Base-by-base conservation (phyloP, 257 asterid species). In the Solanum pinnatisectum region DNA sequence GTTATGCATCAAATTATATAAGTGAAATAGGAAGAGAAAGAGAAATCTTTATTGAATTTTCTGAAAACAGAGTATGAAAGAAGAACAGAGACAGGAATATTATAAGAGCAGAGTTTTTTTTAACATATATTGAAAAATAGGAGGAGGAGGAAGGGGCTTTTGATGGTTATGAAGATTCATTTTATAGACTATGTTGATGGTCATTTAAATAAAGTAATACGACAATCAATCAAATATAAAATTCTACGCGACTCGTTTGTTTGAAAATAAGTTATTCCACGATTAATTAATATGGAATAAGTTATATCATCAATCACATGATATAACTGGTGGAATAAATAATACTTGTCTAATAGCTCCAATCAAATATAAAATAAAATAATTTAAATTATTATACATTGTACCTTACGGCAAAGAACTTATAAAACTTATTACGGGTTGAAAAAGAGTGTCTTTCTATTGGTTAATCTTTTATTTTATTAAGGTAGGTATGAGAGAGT, bases 211-310 rank as follows among this genome's bases (percentile, higher is more conserved):
- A 74, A 74, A 36, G 49, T 49, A 27, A 46, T 27, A 33, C 8
- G 70, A 82, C 70, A 4, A 82, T 46, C 6, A 16, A 81, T 30
- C 44, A 49, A 49, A 49, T 49, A 46, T 82, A 30, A 49, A 33
- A 33, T 33, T 33, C 15, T 3, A 37, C 0, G 7, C 4, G 15
- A 14, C 1, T 56, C 1, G 4, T 18, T 18, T 52, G 1, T 18
- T 56, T 56, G 11, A 0, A 3, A 20, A 56, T 2, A 56, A 56
- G 4, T 56, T 56, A 20, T 56, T 0, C 0, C 2, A 20, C 0
- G 4, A 56, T 56, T 56, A 8, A 3, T 49, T 49, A 49, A 49
- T 49, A 0, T 15, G 59, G 1, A 49, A 49, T 49, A 49, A 49
- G 20, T 56, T 56, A 20, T 56, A 3, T 3, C 8, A 56, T 20